Conservation (phyloP, 495 filamentous ascomycete genomes). For the Thermochaetoides thermophila region DNA sequence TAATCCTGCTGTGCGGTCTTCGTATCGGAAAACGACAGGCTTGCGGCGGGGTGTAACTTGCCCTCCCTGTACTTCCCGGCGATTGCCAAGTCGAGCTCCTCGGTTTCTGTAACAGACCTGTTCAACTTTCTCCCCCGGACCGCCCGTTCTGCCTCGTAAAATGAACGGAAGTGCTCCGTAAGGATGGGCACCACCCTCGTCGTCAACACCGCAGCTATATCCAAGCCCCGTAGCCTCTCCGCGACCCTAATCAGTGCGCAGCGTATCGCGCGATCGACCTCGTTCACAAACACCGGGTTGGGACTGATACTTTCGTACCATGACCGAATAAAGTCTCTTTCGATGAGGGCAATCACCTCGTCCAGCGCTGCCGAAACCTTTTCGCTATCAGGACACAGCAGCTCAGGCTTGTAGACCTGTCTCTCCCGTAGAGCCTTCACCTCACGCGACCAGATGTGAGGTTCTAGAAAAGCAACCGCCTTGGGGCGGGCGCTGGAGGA, state of each 20-base stretch:
- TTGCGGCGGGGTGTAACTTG: conserved; percentile 79
- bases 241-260: conserved; percentile 55
- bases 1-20: conserved; percentile 77
- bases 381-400: conserved; percentile 65
- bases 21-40: conserved; percentile 63
- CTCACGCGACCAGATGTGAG: conserved; percentile 54
- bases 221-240: conserved; percentile 52
- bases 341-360: conserved; percentile 57
- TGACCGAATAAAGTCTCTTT: conserved; percentile 70
- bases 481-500: conserved; percentile 24
- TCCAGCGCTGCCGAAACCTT: conserved; percentile 70
- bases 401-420: conserved; percentile 34
- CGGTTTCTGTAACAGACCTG: conserved; percentile 84
- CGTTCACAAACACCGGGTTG: conserved; percentile 63
- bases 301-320: conserved; percentile 85
- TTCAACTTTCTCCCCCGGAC: conserved; percentile 79
- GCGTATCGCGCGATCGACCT: conserved; percentile 69
- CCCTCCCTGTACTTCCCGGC: conserved; percentile 84
- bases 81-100: conserved; percentile 87
- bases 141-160: conserved; percentile 75
- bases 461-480: conserved; percentile 45
- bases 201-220: conserved; percentile 67
- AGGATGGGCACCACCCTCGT: conserved; percentile 75
- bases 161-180: conserved; percentile 81
- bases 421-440: conserved; percentile 40